A percentile compares a stretch with the other conserved stretches of the same genome.
Conservation (phyloP, 2,329 filamentous ascomycete genomes). For the Diaporthe ampelina region DNA sequence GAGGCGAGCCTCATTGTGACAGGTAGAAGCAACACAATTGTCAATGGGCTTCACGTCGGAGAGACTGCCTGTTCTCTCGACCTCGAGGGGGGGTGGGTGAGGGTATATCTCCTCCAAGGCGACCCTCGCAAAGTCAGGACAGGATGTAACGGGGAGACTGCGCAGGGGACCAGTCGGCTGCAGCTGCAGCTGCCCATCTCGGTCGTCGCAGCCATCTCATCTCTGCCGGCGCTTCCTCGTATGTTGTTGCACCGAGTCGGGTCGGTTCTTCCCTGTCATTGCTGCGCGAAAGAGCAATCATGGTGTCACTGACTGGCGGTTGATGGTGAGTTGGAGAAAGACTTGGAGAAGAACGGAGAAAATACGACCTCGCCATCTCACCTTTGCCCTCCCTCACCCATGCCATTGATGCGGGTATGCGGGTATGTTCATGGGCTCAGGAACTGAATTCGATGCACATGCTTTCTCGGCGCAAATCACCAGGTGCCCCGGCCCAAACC, state of each 20-base stretch:
- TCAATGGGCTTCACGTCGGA: not conserved
- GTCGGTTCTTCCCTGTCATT: not conserved
- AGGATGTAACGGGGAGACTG: not conserved
- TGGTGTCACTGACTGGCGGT: not conserved
- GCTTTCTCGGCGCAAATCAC: conserved; percentile 14
- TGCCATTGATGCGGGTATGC: not conserved
- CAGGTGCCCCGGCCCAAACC: not conserved
- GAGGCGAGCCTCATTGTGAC: conserved; percentile 38
- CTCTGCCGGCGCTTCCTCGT: conserved; percentile 15
- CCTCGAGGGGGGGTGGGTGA: not conserved
- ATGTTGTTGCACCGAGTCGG: conserved; percentile 30
- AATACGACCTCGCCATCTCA: conserved; percentile 14
- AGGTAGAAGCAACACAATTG: not conserved
- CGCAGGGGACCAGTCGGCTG: not conserved
- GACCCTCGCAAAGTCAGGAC: not conserved
- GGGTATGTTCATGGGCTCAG: not conserved
- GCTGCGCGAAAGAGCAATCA: not conserved
- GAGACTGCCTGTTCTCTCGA: not conserved
- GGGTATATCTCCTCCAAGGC: conserved; percentile 1
- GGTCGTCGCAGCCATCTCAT: not conserved
- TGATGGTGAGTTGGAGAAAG: conserved; percentile 9
- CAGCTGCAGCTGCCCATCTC: not conserved
- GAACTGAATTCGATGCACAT: not conserved
- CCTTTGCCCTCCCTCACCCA: not conserved
- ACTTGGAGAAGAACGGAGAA: conserved; percentile 9